Evolutionary conservation across 768 basidiomycete species (phyloP).

Genomic region (Lactarius hengduanensis): DNA sequence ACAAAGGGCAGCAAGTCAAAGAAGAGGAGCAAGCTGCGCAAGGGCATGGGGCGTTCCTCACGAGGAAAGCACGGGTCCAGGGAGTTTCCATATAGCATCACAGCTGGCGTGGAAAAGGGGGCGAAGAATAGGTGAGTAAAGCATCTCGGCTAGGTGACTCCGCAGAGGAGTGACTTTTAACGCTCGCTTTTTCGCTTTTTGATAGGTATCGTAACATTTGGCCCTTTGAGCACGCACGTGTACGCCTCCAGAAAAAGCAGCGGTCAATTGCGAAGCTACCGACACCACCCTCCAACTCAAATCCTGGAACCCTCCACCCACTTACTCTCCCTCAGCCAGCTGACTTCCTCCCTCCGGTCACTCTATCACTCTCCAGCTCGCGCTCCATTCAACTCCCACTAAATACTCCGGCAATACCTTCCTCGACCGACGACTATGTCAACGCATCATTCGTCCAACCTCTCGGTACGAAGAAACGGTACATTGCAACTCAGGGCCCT

Average conservation of each 20-base stretch:
- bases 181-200: conserved; percentile 3
- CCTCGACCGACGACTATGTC: conserved; percentile 81
- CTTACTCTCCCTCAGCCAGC: conserved; percentile 20
- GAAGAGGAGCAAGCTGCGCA: conserved; percentile 31
- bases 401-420: conserved; percentile 18
- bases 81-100: conserved; percentile 85
- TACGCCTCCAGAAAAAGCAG: conserved; percentile 49
- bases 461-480: conserved; percentile 72
- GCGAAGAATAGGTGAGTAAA: conserved; percentile 77
- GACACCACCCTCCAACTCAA: conserved; percentile 11
- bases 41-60: conserved; percentile 24
- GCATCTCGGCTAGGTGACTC: not conserved
- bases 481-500: conserved; percentile 96
- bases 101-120: conserved; percentile 93
- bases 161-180: conserved; percentile 5
- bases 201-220: conserved; percentile 91
- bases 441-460: conserved; percentile 95
- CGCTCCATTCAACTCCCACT: conserved; percentile 21
- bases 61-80: conserved; percentile 24
- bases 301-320: conserved; percentile 17
- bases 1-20: conserved; percentile 23
- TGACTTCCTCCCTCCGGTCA: conserved; percentile 26
- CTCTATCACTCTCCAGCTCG: conserved; percentile 8
- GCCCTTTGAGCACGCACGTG: conserved; percentile 95
- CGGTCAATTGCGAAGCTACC: conserved; percentile 8